These are phyloP conservation scores for Mortierella sp. DNA, from an alignment of 371 early-diverging fungal genomes.

Conservation along the genomic window DNA sequence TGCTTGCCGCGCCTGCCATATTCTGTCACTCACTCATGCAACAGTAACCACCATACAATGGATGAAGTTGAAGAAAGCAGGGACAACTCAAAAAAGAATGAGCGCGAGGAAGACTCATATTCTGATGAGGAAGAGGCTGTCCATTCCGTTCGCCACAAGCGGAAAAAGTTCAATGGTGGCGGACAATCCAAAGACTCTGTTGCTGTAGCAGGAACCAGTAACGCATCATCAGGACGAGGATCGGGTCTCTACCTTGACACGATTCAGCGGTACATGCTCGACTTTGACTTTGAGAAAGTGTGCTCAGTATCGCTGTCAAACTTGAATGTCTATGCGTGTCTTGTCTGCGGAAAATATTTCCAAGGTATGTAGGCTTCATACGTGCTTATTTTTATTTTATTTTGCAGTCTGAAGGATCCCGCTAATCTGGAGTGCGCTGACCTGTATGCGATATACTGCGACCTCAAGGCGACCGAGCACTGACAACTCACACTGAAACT, in stretches of 20 bases:
- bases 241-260: slow-evolving; percentile 57
- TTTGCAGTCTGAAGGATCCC: neutral
- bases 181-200: neutral
- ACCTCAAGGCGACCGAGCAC: neutral
- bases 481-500: neutral
- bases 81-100: slow-evolving; percentile 19
- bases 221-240: slow-evolving; percentile 30
- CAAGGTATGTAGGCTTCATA: slow-evolving; percentile 75
- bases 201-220: slow-evolving; percentile 1
- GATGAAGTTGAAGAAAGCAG: slow-evolving; percentile 7
- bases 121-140: slow-evolving; percentile 51
- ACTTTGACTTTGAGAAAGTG: slow-evolving; percentile 98
- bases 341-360: slow-evolving; percentile 97
- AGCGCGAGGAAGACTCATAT: slow-evolving; percentile 36
- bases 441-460: too few relatives aligned
- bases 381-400: neutral
- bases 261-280: slow-evolving; percentile 90
- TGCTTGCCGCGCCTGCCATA: neutral
- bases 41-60: slow-evolving; percentile 5
- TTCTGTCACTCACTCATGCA: neutral
- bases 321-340: slow-evolving; percentile 96
- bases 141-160: slow-evolving; percentile 42
- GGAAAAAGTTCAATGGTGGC: slow-evolving; percentile 26
- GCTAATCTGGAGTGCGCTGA: neutral
- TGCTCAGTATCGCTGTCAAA: slow-evolving; percentile 95